Evolutionary conservation across 2,329 filamentous ascomycete genomes (phyloP), one percentile per base, ranked within the genome.

Genomic region (Beauveria asiatica): DNA sequence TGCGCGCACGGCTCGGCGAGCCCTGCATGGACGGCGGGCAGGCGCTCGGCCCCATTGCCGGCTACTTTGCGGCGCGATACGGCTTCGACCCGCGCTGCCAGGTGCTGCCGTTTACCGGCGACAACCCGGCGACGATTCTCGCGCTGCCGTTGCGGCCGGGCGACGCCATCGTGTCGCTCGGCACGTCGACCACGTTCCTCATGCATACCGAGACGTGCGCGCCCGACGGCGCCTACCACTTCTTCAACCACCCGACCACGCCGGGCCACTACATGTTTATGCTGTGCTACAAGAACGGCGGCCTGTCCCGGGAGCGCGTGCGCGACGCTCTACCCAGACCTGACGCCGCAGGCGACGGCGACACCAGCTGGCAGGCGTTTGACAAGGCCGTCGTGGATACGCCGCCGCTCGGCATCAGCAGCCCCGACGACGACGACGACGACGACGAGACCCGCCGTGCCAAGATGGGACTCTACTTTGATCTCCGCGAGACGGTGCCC

Each of bases 201-300:
- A 97, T 97, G 93, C 92, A 89, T 69, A 97, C 94, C 5, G 86
- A 90, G n/a, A 81, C 84, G 67, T 97, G 96, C 80, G 87, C 87
- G 72, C 91, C 94, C 2, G 88, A 97, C 70, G 89, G 91, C 3
- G 84, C 89, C 7, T 96, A 96, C 70, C 94, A 99, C 78, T 96
- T 97, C 80, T 95, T 97, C 83, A 96, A 97, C 78, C 92, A 97
- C 74, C 94, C 94, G 1, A 94, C 92, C 49, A 96, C 91, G 1
- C 78, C 86, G 0, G 91, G 89, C 1, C 83, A 97, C 62, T 97
- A 96, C 82, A 97, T 99, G 94, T 97, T 99, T 76, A 99, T 99
- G 94, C 85, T 99, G 41, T 99, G 94, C 81, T 99, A 97, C 80
- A 97, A 97, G 76, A 99, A 99, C 75, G 94, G 94, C 66, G 92